Evolutionary conservation across 306 rosid species (phyloP).

Genomic region (Mimosa pudica): DNA sequence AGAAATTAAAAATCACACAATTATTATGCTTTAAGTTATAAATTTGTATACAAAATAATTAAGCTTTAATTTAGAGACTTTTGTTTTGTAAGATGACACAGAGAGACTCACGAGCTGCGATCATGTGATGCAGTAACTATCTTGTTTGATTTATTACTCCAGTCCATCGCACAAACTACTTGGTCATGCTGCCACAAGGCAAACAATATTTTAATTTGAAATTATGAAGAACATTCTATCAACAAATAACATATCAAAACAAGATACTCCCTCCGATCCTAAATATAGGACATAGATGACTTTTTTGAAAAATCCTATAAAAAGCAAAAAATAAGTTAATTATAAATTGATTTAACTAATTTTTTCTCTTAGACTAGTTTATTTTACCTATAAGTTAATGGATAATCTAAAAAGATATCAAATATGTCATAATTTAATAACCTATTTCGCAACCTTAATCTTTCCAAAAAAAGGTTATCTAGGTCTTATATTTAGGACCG

Average conservation of each 20-base stretch:
- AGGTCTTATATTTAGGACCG: too few species aligned
- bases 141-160: slow-evolving; percentile 84
- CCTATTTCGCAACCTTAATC: too few species aligned
- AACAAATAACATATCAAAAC: slow-evolving; percentile 12
- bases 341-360: too few species aligned
- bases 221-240: slow-evolving; percentile 28
- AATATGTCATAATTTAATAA: too few species aligned
- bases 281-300: too few species aligned
- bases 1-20: slow-evolving; percentile 3
- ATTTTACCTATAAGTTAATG: too few species aligned
- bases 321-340: too few species aligned
- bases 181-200: slow-evolving; percentile 80
- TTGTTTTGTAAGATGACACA: slow-evolving; percentile 32
- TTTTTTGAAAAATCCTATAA: too few species aligned
- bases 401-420: too few species aligned
- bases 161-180: slow-evolving; percentile 85
- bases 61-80: not conserved
- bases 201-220: slow-evolving; percentile 22
- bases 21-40: not conserved
- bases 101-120: slow-evolving; percentile 90
- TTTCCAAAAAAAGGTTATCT: too few species aligned
- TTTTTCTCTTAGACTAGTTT: too few species aligned
- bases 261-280: too few species aligned
- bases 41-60: not conserved
- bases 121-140: slow-evolving; percentile 96